Conservation (phyloP, 1,284 basidiomycete genomes). For the Golubevia sp. region DNA sequence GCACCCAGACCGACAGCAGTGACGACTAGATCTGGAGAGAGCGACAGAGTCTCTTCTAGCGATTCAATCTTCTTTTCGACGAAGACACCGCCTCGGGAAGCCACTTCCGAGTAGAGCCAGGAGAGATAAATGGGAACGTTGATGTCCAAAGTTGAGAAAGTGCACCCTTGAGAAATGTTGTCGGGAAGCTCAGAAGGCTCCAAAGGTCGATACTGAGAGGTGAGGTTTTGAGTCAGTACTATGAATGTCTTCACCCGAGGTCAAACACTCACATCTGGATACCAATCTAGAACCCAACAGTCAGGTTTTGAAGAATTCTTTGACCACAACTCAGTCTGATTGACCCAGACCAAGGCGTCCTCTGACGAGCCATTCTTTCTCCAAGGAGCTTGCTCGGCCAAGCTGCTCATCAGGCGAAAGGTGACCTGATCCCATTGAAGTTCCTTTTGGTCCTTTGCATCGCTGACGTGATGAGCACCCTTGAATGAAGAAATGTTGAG, state of each 20-base stretch:
- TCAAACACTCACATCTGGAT: conserved; percentile 29
- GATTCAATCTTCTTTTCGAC: conserved; percentile 10
- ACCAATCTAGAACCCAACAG: conserved; percentile 26
- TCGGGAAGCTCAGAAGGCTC: conserved; percentile 8
- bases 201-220: conserved; percentile 16
- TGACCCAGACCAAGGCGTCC: conserved; percentile 37
- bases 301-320: not conserved
- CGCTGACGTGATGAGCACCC: conserved; percentile 26
- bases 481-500: too few relatives aligned
- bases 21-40: conserved; percentile 16
- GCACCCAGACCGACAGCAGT: conserved; percentile 37
- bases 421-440: conserved; percentile 21
- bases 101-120: conserved; percentile 17
- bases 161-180: conserved; percentile 20
- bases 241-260: not conserved
- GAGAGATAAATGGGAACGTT: conserved; percentile 39
- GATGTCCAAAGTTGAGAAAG: conserved; percentile 37
- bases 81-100: conserved; percentile 29
- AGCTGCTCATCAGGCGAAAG: conserved; percentile 19
- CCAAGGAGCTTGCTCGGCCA: conserved; percentile 15
- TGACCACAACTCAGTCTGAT: conserved; percentile 35
- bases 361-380: not conserved
- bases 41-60: conserved; percentile 11
- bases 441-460: conserved; percentile 16
- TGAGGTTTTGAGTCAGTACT: too few relatives aligned